Evolutionary conservation across 129 eudicot genomes (phyloP).

Genomic region (Escallonia herrerae): DNA sequence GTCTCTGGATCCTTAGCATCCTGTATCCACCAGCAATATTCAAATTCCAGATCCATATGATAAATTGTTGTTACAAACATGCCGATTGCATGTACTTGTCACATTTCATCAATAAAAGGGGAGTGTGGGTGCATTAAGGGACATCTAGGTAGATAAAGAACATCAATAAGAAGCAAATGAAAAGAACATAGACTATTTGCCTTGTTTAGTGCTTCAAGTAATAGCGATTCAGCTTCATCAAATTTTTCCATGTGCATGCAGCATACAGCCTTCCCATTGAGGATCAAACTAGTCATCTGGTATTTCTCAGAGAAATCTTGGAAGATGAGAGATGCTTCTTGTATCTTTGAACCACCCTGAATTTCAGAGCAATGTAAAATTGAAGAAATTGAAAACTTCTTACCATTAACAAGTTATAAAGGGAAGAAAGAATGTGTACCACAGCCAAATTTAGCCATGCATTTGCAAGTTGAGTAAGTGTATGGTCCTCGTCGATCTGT

Average conservation of each 20-base stretch:
- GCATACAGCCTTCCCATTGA: conserved; percentile 95
- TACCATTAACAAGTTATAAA: not conserved
- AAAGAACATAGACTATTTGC: conserved; percentile 12
- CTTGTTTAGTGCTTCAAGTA: conserved; percentile 94
- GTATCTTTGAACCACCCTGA: conserved; percentile 97
- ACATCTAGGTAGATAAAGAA: not conserved
- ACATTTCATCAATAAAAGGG: not conserved
- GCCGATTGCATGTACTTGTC: not conserved
- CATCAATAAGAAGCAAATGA: not conserved
- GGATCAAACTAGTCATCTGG: conserved; percentile 74
- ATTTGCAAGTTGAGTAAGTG: conserved; percentile 96
- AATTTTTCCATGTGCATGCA: conserved; percentile 98
- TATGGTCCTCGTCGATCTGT: conserved; percentile 95
- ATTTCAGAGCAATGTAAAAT: conserved; percentile 6
- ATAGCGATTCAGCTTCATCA: conserved; percentile 85
- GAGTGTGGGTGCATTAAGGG: not conserved
- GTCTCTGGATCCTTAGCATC: conserved; percentile 90
- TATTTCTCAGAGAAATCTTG: conserved; percentile 96
- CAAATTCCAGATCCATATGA: not conserved
- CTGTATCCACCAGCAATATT: conserved; percentile 24
- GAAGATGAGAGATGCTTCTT: conserved; percentile 94
- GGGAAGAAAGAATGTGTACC: conserved; percentile 37
- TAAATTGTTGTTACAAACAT: not conserved
- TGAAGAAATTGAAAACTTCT: not conserved
- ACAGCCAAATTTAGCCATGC: conserved; percentile 95